phyloP scores from a whole-genome alignment of 805 yeast genomes.

The Candida manassasensis region DNA sequence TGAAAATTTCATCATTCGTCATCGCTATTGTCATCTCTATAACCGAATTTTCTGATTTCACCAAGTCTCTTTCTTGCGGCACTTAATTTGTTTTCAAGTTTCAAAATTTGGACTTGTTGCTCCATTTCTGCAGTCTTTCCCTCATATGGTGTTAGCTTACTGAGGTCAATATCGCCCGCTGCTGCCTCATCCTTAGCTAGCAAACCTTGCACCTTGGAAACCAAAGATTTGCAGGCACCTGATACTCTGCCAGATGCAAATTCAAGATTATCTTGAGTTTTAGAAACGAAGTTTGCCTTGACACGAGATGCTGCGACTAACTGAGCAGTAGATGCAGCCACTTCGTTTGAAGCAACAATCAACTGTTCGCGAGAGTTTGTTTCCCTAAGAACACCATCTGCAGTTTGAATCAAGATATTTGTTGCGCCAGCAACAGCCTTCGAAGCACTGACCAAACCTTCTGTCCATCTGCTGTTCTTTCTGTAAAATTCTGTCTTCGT shows the following conservation, averaged over 20 bases:
- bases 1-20: slow-evolving; percentile 48
- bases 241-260: slow-evolving; percentile 63
- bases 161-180: slow-evolving; percentile 52
- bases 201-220: slow-evolving; percentile 61
- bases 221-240: slow-evolving; percentile 70
- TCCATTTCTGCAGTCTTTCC: slow-evolving; percentile 87
- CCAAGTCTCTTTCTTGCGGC: slow-evolving; percentile 78
- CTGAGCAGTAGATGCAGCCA: slow-evolving; percentile 89
- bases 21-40: slow-evolving; percentile 53
- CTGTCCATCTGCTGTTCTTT: slow-evolving; percentile 89
- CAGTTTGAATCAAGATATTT: slow-evolving; percentile 73
- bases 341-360: slow-evolving; percentile 87
- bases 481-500: slow-evolving; percentile 73
- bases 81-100: slow-evolving; percentile 67
- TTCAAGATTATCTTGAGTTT: slow-evolving; percentile 72
- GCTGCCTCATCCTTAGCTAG: slow-evolving; percentile 35
- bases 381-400: slow-evolving; percentile 71
- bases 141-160: slow-evolving; percentile 67
- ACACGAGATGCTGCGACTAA: slow-evolving; percentile 88
- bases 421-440: slow-evolving; percentile 83
- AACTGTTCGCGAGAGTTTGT: slow-evolving; percentile 73
- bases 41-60: slow-evolving; percentile 76
- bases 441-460: slow-evolving; percentile 87
- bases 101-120: slow-evolving; percentile 85
- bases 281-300: slow-evolving; percentile 71